Conservation (phyloP, 805 yeast genomes). For the Lachancea kluyveri region DNA sequence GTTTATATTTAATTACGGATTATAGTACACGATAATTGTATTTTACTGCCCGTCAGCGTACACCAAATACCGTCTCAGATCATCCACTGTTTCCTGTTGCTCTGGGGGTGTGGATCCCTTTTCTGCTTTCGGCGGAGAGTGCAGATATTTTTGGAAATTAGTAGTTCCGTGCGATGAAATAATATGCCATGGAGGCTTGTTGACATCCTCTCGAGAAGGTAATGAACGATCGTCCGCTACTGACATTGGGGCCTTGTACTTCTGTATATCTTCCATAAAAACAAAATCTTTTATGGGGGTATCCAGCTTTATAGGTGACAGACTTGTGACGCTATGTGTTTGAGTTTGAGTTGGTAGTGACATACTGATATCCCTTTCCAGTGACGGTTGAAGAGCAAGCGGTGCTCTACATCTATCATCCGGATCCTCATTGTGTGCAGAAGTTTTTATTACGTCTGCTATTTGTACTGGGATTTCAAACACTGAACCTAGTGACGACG, state of each 20-base stretch:
- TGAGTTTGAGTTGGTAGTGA: no score
- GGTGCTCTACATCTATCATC: no score
- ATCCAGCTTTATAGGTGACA: slow-evolving; percentile 18
- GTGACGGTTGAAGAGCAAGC: no score
- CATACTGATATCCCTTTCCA: no score
- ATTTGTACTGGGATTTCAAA: slow-evolving; percentile 22
- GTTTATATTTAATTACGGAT: no score
- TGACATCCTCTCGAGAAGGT: no score
- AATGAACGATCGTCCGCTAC: not conserved
- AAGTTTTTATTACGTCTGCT: no score
- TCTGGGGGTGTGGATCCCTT: slow-evolving; percentile 1
- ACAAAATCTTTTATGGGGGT: slow-evolving; percentile 24
- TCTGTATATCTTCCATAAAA: slow-evolving; percentile 9
- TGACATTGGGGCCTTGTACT: not conserved
- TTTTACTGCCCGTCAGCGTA: slow-evolving; percentile 25
- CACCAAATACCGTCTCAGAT: slow-evolving; percentile 21
- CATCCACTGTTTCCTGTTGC: slow-evolving; percentile 16
- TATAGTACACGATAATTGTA: no score
- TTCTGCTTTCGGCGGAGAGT: slow-evolving; percentile 4
- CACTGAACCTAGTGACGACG: slow-evolving; percentile 8
- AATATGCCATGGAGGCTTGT: not conserved
- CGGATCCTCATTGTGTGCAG: no score
- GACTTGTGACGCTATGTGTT: slow-evolving; percentile 2
- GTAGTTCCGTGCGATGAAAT: slow-evolving; percentile 13
- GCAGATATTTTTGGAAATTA: slow-evolving; percentile 14